Percentiles rank a stretch among this genome's conserved stretches.
Evolutionary conservation across 176 grass and related monocot species (phyloP).

Genomic region (Triticum dicoccoides): DNA sequence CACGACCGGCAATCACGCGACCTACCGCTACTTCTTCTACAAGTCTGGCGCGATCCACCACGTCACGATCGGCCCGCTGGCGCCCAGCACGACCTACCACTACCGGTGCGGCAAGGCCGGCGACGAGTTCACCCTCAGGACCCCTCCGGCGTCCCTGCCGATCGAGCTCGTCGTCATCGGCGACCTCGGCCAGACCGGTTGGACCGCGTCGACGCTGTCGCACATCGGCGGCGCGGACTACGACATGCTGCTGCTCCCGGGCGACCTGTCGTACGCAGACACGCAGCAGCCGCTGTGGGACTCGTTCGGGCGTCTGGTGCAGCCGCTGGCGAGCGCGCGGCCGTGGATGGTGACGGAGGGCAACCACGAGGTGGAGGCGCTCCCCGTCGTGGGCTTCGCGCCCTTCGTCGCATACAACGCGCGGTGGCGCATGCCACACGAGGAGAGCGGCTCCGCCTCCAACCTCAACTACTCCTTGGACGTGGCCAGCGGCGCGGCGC

Average conservation of each 20-base stretch:
- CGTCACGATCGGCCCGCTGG: conserved; percentile 58
- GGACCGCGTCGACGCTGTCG: conserved; percentile 68
- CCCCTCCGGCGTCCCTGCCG: conserved; percentile 57
- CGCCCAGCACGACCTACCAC: conserved; percentile 63
- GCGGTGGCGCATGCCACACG: conserved; percentile 81
- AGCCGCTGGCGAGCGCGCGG: conserved; percentile 61
- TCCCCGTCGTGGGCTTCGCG: conserved; percentile 25
- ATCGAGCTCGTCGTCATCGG: conserved; percentile 57
- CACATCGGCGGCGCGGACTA: conserved; percentile 51
- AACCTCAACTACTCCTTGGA: conserved; percentile 91
- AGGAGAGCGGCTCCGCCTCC: conserved; percentile 49
- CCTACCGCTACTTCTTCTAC: conserved; percentile 67
- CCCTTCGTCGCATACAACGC: conserved; percentile 63
- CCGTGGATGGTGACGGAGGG: conserved; percentile 90
- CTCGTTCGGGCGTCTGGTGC: conserved; percentile 63
- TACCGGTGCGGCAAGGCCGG: conserved; percentile 61
- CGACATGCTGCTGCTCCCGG: conserved; percentile 81
- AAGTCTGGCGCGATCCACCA: conserved; percentile 75
- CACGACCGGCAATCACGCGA: conserved; percentile 32
- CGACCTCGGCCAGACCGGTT: conserved; percentile 77
- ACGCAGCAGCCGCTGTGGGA: conserved; percentile 70
- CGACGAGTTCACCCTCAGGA: conserved; percentile 66
- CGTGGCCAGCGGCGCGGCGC: conserved; percentile 52
- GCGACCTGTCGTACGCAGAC: conserved; percentile 85
- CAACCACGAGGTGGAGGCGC: conserved; percentile 69